These are phyloP conservation scores for Noccaea caerulescens DNA, from an alignment of 345 rosid genomes.

Conservation along the genomic window DNA sequence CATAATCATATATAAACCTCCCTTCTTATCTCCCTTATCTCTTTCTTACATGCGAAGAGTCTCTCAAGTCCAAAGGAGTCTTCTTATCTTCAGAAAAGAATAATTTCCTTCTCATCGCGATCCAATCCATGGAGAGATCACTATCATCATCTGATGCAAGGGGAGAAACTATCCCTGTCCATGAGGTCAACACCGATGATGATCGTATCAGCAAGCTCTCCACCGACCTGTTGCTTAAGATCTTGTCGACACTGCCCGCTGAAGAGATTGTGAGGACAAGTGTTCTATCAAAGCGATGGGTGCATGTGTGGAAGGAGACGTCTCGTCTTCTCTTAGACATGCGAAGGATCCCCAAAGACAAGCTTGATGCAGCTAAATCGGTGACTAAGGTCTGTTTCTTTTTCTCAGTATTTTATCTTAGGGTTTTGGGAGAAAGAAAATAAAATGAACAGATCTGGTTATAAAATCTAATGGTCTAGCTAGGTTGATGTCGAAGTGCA, in stretches of 20 bases:
- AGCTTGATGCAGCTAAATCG: background rate
- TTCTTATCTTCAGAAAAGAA: too few relatives aligned
- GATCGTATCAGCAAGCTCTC: constrained; percentile 2
- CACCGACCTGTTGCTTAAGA: background rate
- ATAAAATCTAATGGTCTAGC: background rate
- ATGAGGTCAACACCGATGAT: background rate
- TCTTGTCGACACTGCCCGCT: background rate
- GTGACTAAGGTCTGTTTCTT: constrained; percentile 11
- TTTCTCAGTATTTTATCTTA: background rate
- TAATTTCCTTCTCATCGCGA: too few relatives aligned
- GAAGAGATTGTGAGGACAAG: constrained; percentile 9
- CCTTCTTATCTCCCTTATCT: too few relatives aligned
- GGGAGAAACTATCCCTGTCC: background rate
- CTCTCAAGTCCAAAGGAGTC: too few relatives aligned
- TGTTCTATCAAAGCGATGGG: background rate
- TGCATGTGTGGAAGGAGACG: constrained; percentile 3
- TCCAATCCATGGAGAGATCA: background rate
- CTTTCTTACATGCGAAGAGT: too few relatives aligned
- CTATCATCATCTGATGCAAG: background rate
- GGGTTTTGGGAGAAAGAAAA: background rate
- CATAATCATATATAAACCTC: too few relatives aligned
- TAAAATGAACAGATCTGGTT: background rate
- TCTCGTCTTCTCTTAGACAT: background rate
- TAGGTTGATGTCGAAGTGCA: background rate
- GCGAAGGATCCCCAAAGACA: background rate